Percentiles rank a stretch among this genome's conserved stretches.
These are phyloP conservation scores for Flagelloscypha sp. DNA, from an alignment of 768 basidiomycete genomes.

Conservation along the genomic window DNA sequence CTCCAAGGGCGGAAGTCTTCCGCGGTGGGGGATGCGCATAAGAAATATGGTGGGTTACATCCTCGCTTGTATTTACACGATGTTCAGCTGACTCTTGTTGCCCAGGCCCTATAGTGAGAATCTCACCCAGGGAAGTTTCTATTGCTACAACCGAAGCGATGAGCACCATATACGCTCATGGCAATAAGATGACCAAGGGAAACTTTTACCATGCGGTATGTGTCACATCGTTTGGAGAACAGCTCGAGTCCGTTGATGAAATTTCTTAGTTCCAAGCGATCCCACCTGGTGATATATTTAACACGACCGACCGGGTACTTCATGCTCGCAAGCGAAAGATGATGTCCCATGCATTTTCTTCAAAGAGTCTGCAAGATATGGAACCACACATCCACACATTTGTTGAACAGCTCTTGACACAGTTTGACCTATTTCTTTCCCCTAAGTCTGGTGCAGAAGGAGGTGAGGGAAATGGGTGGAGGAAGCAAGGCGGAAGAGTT, in stretches of 20 bases:
- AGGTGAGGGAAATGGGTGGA: slow-evolving; percentile 30
- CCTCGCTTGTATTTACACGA: not conserved
- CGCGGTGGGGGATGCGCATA: slow-evolving; percentile 42
- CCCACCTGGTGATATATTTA: slow-evolving; percentile 39
- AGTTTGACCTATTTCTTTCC: slow-evolving; percentile 48
- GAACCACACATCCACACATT: slow-evolving; percentile 39
- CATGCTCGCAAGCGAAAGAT: slow-evolving; percentile 64
- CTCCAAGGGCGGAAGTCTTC: slow-evolving; percentile 41
- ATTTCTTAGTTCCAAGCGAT: slow-evolving; percentile 60
- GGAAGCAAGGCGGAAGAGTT: slow-evolving; percentile 30
- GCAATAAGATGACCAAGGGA: slow-evolving; percentile 43
- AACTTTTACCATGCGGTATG: slow-evolving; percentile 38
- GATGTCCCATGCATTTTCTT: slow-evolving; percentile 48
- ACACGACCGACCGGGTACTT: slow-evolving; percentile 38
- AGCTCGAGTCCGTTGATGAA: slow-evolving; percentile 77
- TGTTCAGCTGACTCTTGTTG: not conserved
- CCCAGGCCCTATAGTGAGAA: slow-evolving; percentile 32
- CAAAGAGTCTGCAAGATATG: slow-evolving; percentile 53
- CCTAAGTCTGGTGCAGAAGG: slow-evolving; percentile 27
- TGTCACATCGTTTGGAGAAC: too few relatives aligned
- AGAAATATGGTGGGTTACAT: slow-evolving; percentile 35
- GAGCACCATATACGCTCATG: slow-evolving; percentile 49
- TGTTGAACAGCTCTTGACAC: slow-evolving; percentile 27
- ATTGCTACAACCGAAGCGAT: slow-evolving; percentile 47
- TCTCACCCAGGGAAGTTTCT: slow-evolving; percentile 42